These are phyloP conservation scores for Aureobasidium melanogenum DNA, from an alignment of 2,329 filamentous ascomycete species.

Conservation along the genomic window DNA sequence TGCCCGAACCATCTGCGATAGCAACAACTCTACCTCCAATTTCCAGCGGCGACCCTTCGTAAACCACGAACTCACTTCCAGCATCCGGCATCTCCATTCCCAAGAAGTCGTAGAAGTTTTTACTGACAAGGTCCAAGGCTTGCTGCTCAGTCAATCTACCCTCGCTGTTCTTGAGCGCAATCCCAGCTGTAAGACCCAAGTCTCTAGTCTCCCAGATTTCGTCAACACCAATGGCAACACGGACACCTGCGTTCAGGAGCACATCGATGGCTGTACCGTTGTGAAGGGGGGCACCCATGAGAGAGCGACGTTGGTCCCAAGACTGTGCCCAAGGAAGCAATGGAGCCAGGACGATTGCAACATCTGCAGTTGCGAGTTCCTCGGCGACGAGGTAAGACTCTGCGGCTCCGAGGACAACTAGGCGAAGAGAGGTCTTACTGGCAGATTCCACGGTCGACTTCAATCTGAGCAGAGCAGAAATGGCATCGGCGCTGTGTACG, in stretches of 20 bases:
- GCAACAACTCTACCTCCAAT: conserved; percentile 49
- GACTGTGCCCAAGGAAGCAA: conserved; percentile 44
- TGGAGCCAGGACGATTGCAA: conserved; percentile 53
- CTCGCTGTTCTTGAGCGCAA: conserved; percentile 48
- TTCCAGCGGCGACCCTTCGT: conserved; percentile 54
- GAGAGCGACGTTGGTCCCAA: conserved; percentile 55
- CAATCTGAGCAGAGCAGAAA: conserved; percentile 50
- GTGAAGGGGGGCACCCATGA: conserved; percentile 57
- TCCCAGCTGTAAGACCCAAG: conserved; percentile 51
- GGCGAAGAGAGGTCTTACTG: conserved; percentile 32
- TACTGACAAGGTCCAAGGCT: conserved; percentile 49
- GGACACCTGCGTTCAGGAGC: conserved; percentile 51
- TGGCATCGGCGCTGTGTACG: conserved; percentile 55
- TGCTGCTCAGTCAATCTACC: conserved; percentile 46
- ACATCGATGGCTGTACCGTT: conserved; percentile 54
- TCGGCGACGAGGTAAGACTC: conserved; percentile 53
- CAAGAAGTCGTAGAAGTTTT: conserved; percentile 50
- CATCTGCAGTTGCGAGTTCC: conserved; percentile 47
- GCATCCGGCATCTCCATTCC: conserved; percentile 32
- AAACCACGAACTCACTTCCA: conserved; percentile 49
- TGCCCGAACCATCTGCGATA: conserved; percentile 37
- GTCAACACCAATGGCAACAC: conserved; percentile 48
- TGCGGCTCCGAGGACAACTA: conserved; percentile 54
- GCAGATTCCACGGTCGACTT: conserved; percentile 48
- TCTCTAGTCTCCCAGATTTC: conserved; percentile 57